These are phyloP conservation scores for Poterioochromonas sp. DNA, from an alignment of 352 stramenopile species.

Conservation along the genomic window DNA sequence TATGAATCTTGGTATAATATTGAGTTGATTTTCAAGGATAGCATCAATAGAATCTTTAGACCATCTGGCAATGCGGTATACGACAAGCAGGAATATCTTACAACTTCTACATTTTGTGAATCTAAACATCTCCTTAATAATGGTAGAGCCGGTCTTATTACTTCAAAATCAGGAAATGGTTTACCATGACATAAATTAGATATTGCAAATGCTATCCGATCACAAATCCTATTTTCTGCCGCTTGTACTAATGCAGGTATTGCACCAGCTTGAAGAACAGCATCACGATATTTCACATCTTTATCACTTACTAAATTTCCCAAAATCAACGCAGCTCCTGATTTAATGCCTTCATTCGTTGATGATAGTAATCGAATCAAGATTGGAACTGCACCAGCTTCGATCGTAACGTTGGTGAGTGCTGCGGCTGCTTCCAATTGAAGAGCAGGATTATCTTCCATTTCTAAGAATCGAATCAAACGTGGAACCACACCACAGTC, in stretches of 20 bases:
- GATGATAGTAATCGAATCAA: conserved; percentile 84
- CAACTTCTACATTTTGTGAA: conserved; percentile 91
- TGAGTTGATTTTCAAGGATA: conserved; percentile 92
- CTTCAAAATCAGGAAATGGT: conserved; percentile 83
- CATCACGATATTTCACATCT: conserved; percentile 84
- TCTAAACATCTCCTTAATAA: conserved; percentile 93
- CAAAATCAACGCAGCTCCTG: conserved; percentile 93
- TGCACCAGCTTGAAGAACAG: conserved; percentile 76
- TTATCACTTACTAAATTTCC: conserved; percentile 98
- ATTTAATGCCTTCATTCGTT: conserved; percentile 89
- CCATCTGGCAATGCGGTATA: conserved; percentile 95
- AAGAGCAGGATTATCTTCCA: conserved; percentile 74
- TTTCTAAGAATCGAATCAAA: conserved; percentile 94
- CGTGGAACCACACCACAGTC: conserved; percentile 90
- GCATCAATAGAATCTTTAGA: conserved; percentile 98
- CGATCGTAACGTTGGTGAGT: conserved; percentile 99
- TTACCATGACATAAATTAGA: conserved; percentile 96
- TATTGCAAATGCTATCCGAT: conserved; percentile 90
- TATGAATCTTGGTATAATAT: conserved; percentile 86
- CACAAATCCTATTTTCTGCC: background rate
- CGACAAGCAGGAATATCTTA: conserved; percentile 98
- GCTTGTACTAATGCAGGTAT: background rate
- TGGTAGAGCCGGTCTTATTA: conserved; percentile 79
- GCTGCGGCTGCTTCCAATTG: conserved; percentile 99
- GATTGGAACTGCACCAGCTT: too few relatives aligned